Percentiles rank a stretch among this genome's conserved stretches.
Evolutionary conservation across 2,329 filamentous ascomycete genomes (phyloP).

Genomic region (Dendryphion nanum): DNA sequence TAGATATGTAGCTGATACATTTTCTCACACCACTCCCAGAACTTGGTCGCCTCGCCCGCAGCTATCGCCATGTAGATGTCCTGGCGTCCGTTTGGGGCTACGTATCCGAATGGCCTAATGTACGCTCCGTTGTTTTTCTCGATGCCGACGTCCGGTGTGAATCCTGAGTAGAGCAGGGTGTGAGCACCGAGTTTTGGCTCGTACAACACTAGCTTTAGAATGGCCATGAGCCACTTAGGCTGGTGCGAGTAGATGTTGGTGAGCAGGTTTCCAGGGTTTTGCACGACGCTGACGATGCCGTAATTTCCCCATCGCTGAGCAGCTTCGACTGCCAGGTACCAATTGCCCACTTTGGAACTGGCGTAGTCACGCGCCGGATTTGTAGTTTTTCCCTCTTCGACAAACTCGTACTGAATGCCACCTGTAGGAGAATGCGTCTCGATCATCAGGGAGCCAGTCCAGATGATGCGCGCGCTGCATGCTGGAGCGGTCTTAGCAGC

Average conservation of each 20-base stretch:
- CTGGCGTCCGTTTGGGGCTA: neutral
- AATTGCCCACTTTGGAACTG: slow-evolving; percentile 7
- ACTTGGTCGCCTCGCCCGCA: slow-evolving; percentile 1
- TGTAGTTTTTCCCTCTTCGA: slow-evolving; percentile 2
- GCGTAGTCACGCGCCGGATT: slow-evolving; percentile 10
- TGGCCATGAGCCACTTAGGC: slow-evolving; percentile 1
- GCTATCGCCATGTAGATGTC: slow-evolving; percentile 1
- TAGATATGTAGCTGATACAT: no score
- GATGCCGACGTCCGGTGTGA: slow-evolving; percentile 5
- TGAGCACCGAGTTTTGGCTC: slow-evolving; percentile 5
- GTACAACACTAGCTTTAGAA: slow-evolving; percentile 7
- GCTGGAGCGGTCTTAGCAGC: slow-evolving; percentile 16
- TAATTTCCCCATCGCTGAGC: slow-evolving; percentile 7
- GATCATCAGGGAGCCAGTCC: slow-evolving; percentile 19
- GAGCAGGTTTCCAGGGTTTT: slow-evolving; percentile 43
- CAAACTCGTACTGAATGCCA: slow-evolving; percentile 7
- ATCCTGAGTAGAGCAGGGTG: slow-evolving; percentile 8
- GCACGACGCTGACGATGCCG: slow-evolving; percentile 12
- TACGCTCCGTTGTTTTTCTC: slow-evolving; percentile 2
- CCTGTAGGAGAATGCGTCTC: slow-evolving; percentile 5
- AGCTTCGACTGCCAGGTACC: slow-evolving; percentile 11
- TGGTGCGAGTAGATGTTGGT: slow-evolving; percentile 18
- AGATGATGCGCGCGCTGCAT: slow-evolving; percentile 25
- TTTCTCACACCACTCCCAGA: slow-evolving; percentile 6
- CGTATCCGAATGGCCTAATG: slow-evolving; percentile 2